A percentile compares a stretch with the other conserved stretches of the same genome.
phyloP scores from a whole-genome alignment of 1,139 yeast genomes.

The Eremothecium cymbalariae region DNA sequence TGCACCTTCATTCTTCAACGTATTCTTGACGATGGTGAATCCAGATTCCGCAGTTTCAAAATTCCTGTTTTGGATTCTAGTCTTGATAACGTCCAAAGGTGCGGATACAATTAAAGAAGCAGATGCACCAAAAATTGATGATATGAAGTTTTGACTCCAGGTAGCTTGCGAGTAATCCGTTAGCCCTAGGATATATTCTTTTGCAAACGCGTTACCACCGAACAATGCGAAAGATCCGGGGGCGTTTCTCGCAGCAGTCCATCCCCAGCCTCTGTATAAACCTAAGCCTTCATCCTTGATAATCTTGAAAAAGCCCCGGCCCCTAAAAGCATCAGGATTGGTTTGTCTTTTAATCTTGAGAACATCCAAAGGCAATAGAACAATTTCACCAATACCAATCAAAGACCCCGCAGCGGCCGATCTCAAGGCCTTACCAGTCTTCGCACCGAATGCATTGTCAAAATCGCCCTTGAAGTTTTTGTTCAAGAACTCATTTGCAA shows the following conservation, averaged over 20 bases:
- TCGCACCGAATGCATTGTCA: conserved; percentile 76
- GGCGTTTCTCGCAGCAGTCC: conserved; percentile 99
- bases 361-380: conserved; percentile 89
- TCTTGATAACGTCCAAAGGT: conserved; percentile 95
- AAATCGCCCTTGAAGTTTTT: conserved; percentile 62
- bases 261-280: conserved; percentile 97
- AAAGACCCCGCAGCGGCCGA: conserved; percentile 97
- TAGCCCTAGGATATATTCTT: conserved; percentile 85
- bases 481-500: conserved; percentile 86
- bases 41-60: conserved; percentile 96
- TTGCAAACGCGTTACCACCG: conserved; percentile 98
- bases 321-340: conserved; percentile 95
- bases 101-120: conserved; percentile 96
- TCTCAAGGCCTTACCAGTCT: conserved; percentile 92
- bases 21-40: conserved; percentile 81
- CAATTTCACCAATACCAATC: conserved; percentile 97
- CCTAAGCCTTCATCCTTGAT: conserved; percentile 87
- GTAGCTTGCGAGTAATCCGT: conserved; percentile 84
- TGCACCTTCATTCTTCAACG: conserved; percentile 82
- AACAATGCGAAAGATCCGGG: conserved; percentile 97
- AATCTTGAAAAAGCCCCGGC: conserved; percentile 88
- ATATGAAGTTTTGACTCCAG: conserved; percentile 89
- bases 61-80: conserved; percentile 94
- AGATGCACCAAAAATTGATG: conserved; percentile 97
- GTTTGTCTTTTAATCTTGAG: conserved; percentile 98